Conservation (phyloP, 2,329 filamentous ascomycete genomes). For the Calonectria crousiana region DNA sequence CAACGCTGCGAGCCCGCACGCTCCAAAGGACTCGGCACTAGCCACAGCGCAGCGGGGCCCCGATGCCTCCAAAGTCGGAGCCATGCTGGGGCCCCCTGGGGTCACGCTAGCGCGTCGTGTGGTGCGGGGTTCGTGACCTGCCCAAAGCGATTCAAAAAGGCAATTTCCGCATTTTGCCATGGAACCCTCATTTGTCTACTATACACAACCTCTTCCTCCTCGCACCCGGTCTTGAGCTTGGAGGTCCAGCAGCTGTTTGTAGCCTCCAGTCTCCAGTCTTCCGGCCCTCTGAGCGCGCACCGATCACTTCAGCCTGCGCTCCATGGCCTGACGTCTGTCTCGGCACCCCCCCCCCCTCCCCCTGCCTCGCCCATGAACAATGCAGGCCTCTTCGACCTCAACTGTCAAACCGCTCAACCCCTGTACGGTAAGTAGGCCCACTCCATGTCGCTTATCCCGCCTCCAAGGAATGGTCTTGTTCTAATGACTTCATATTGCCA, state of each 20-base stretch:
- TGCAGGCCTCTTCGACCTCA: constrained; percentile 34
- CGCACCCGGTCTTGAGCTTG: constrained; percentile 4
- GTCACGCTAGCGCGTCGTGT: not conserved
- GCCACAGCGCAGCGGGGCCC: not conserved
- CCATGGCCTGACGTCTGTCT: constrained; percentile 6
- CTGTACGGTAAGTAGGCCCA: constrained; percentile 33
- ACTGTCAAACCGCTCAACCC: constrained; percentile 37
- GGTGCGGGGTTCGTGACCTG: constrained; percentile 25
- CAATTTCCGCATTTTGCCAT: constrained; percentile 30
- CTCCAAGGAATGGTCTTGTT: not conserved
- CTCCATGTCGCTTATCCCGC: not conserved
- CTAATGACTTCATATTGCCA: constrained; percentile 4
- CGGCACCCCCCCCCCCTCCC: not conserved
- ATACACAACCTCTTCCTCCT: constrained; percentile 13
- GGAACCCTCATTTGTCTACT: constrained; percentile 16
- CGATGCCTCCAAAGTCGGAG: not conserved
- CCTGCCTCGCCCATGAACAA: constrained; percentile 22
- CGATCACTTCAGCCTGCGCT: not conserved
- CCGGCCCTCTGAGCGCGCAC: not conserved
- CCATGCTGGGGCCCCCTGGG: not conserved
- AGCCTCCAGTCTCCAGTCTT: constrained; percentile 5
- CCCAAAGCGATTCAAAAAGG: constrained; percentile 26
- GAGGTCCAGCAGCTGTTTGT: not conserved
- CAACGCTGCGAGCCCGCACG: not conserved
- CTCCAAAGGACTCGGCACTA: not conserved